These are phyloP conservation scores for Russula vinacea DNA, from an alignment of 768 basidiomycete genomes.

Conservation along the genomic window DNA sequence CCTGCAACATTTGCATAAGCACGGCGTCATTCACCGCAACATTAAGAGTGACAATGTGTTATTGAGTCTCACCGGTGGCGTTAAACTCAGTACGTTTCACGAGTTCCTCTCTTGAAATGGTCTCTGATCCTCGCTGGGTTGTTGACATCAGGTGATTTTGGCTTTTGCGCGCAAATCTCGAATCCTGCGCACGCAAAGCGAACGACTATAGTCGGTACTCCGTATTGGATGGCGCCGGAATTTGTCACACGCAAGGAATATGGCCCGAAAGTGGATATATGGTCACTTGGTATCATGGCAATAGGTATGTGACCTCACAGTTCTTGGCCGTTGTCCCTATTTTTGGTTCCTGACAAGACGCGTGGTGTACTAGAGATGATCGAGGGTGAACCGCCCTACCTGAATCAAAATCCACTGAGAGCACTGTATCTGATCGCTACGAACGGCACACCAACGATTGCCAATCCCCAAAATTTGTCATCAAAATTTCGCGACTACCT, in stretches of 20 bases:
- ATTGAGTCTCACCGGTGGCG: constrained; percentile 88
- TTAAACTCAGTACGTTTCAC: constrained; percentile 87
- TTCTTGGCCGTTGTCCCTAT: constrained; percentile 25
- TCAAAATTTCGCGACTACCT: constrained; percentile 87
- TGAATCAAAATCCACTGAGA: constrained; percentile 94
- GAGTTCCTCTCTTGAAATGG: not conserved
- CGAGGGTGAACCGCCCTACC: constrained; percentile 94
- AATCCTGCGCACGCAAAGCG: constrained; percentile 80
- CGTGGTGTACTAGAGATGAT: constrained; percentile 81
- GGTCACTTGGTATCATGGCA: constrained; percentile 95
- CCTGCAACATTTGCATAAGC: constrained; percentile 88
- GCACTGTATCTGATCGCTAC: constrained; percentile 97
- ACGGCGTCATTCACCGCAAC: constrained; percentile 97
- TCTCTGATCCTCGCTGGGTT: not conserved
- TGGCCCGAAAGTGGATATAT: constrained; percentile 97
- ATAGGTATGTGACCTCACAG: constrained; percentile 58
- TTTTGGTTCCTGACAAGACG: constrained; percentile 4
- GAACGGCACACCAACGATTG: constrained; percentile 94
- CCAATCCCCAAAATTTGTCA: constrained; percentile 77
- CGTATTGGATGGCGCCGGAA: constrained; percentile 99
- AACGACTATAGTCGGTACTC: constrained; percentile 97
- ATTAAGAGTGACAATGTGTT: constrained; percentile 99
- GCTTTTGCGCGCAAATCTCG: constrained; percentile 98
- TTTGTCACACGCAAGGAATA: constrained; percentile 97
- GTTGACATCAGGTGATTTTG: constrained; percentile 74